Evolutionary conservation across 1,284 basidiomycete species (phyloP), one percentile per base, ranked within the genome.

Genomic region (Apiotrichum gracile): DNA sequence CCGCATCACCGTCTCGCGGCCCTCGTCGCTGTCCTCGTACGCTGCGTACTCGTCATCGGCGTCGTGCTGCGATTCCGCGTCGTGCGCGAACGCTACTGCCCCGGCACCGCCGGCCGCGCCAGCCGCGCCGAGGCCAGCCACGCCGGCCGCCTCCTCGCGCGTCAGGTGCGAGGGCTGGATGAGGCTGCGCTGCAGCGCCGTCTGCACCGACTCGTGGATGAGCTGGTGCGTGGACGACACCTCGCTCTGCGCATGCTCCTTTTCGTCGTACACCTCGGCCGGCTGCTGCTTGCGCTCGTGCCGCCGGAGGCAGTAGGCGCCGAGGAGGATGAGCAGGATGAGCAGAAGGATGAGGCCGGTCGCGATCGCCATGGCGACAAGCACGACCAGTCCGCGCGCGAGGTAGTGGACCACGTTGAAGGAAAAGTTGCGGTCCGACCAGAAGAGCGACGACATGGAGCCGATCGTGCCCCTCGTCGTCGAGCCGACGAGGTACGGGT

Each of bases 361-460:
- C 5, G 90, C 85, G 60, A 97, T 96, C 27, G 93, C 94, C 63
- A 98, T 97, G 5, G 91, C 94, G 63, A 98, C 93, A 37, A 97
- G 81, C 58, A 98, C 97, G 51, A 98, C 91, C 35, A 97, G 81
- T 3, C 93, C 96, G 24, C 85, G 84, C 1, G 91, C 90, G 48
- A 97, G 82, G 80, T 86, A 88, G 70, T 84, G 81, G 47, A 77
- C 79, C 63, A 85, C 82, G 43, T 67, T 77, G 73, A 92, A 92
- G 68, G 82, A 84, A 74, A 93, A 89, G 48, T 77, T 80, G 17
- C 83, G 69, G 55, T 88, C 79, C 7, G 91, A 93, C 66, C 83
- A 84, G 79, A 94, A 91, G 39, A 97, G 77, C 17, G 85, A 84
- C 6, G 87, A 83, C 17, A 92, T 79, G 25, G 83, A 77, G 41